Evolutionary conservation across 768 basidiomycete genomes (phyloP).

Genomic region (Russula griseocarnosa): DNA sequence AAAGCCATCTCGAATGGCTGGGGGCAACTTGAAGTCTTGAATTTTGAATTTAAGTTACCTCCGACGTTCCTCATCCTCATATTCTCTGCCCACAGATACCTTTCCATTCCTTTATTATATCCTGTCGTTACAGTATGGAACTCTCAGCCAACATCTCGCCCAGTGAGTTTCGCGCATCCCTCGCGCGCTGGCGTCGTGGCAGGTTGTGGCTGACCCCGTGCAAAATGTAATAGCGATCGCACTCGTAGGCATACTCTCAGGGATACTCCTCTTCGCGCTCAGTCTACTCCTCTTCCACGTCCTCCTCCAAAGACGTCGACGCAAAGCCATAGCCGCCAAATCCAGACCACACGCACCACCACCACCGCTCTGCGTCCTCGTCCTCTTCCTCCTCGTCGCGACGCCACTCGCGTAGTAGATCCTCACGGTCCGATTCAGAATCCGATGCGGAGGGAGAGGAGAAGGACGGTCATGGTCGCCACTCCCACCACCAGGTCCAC

Average conservation of each 20-base stretch:
- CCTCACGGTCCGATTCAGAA: background rate
- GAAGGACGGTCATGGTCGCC: too few species aligned
- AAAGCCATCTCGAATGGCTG: background rate
- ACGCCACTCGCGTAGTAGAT: background rate
- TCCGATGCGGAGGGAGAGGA: background rate
- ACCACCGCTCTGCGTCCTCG: too few species aligned
- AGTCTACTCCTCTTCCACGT: constrained; percentile 7
- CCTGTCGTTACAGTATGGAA: constrained; percentile 14
- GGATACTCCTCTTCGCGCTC: constrained; percentile 8
- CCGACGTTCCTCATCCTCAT: background rate
- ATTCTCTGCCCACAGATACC: background rate
- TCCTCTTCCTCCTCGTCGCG: background rate
- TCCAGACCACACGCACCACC: background rate
- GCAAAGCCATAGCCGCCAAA: constrained; percentile 9
- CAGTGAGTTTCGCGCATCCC: constrained; percentile 18
- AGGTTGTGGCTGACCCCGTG: constrained; percentile 7
- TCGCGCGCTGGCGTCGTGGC: too few species aligned
- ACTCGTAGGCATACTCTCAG: constrained; percentile 10
- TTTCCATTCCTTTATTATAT: constrained; percentile 2
- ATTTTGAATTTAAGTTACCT: too few species aligned
- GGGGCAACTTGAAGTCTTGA: background rate
- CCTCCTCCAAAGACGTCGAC: constrained; percentile 13
- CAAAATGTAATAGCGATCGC: constrained; percentile 4
- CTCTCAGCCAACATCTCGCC: constrained; percentile 4
- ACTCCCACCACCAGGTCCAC: too few species aligned